A percentile compares a stretch with the other conserved stretches of the same genome.
Conservation (phyloP, 2,329 filamentous ascomycete species). For the Sporothrix brunneoviolacea region DNA sequence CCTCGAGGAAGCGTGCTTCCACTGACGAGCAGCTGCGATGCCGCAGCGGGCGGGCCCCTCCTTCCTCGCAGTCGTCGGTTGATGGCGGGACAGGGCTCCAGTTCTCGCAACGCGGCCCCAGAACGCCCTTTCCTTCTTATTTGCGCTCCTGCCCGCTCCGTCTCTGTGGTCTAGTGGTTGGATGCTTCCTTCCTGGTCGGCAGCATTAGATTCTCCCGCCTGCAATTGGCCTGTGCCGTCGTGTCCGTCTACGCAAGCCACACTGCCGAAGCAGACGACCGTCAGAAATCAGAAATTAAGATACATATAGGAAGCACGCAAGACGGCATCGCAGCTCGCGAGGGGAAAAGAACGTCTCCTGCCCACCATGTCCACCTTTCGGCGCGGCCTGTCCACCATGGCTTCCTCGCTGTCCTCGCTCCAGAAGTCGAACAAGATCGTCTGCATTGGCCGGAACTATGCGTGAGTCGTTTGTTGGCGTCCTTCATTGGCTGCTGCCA, state of each 20-base stretch:
- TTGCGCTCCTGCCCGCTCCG: neutral
- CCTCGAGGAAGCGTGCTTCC: constrained; percentile 4
- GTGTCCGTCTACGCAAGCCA: neutral
- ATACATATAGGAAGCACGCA: constrained; percentile 5
- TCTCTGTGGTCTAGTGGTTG: too few relatives aligned
- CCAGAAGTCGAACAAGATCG: constrained; percentile 56
- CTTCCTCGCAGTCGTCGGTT: neutral
- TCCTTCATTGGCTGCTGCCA: too few relatives aligned
- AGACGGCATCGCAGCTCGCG: neutral
- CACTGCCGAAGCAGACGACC: constrained; percentile 12
- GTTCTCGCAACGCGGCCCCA: neutral
- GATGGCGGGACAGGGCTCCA: constrained; percentile 4
- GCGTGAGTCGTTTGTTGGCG: too few relatives aligned
- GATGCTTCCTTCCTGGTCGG: constrained; percentile 1
- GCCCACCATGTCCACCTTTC: constrained; percentile 19
- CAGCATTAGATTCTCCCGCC: constrained; percentile 2
- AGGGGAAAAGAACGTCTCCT: neutral
- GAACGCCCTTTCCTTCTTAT: neutral
- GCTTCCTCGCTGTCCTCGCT: constrained; percentile 30
- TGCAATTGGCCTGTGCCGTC: constrained; percentile 6
- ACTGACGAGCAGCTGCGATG: neutral
- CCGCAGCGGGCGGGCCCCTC: constrained; percentile 4
- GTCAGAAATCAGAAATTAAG: neutral
- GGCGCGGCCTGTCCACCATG: constrained; percentile 29
- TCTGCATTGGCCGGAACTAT: constrained; percentile 91